Base-by-base conservation (phyloP, 139 green algal genomes). In the Spirogloea muscicola region DNA sequence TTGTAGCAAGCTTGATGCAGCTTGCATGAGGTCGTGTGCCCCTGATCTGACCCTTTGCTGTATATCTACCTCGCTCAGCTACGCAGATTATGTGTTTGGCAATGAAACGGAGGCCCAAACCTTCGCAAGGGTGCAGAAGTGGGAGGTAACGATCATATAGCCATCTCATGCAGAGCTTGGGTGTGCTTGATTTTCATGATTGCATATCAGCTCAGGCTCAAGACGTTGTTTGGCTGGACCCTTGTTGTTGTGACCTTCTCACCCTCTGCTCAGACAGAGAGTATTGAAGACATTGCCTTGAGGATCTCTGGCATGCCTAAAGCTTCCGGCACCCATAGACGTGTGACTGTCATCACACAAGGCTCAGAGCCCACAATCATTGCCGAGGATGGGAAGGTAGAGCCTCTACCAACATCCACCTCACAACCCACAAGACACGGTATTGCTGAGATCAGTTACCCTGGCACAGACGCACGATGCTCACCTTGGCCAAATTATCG, bases 31-130 rank as follows among this genome's bases (percentile, higher is more conserved):
- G n/a, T n/a, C n/a, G n/a, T n/a, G n/a, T n/a, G n/a, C n/a, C n/a
- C n/a, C n/a, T n/a, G 13, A 41, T 65, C 16, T 65, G 55, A 65
- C 31, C 13, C 29, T 16, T 38, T 16, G 13, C 31, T 16, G 13
- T 60, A 27, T 60, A 43, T 33, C 27, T 7, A 6, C 2, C 3
- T 18, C 31, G 27, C 65, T 41, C 68, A 80, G 68, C 18, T 80
- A 92, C 77, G 84, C 96, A 0, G 94, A 98, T 85, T 94, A 91
- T 76, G 81, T 99, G 48, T 98, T 98, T 83, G 93, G 91, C 59
- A 98, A 98, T 70, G 94, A 98, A 87, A 94, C 88, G 27, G 94
- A 99, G 87, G 92, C 92, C 18, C 69, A 77, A 2, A 86, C 91
- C 3, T 97, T 98, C 86, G 91, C 94, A 31, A 82, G 96, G 82